phyloP scores from a whole-genome alignment of 1,284 basidiomycete genomes.

The Ustilago sp. region DNA sequence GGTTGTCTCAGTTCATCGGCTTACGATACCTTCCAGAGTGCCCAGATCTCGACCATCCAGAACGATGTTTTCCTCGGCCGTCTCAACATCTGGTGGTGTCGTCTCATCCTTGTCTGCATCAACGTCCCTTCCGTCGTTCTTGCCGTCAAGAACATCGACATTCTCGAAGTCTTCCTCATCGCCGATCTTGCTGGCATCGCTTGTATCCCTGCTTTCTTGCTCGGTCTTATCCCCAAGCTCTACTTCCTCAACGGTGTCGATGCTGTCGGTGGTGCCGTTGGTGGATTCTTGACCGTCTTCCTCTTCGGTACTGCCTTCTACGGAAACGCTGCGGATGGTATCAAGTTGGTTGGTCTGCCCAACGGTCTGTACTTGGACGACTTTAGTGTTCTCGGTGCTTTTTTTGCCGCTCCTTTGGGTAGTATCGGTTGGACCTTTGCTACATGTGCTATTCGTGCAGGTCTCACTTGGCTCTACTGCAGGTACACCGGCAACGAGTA shows the following conservation, averaged over 20 bases:
- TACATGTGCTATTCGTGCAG: conserved; percentile 51
- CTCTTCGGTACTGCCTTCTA: conserved; percentile 67
- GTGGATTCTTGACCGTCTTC: conserved; percentile 69
- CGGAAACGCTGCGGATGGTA: conserved; percentile 56
- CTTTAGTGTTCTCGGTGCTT: conserved; percentile 67
- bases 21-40: conserved; percentile 69
- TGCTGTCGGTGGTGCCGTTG: conserved; percentile 67
- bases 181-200: conserved; percentile 68
- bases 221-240: conserved; percentile 62
- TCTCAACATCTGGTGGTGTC: conserved; percentile 69
- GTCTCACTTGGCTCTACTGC: conserved; percentile 42
- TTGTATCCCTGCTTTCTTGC: conserved; percentile 63
- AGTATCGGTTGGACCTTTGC: conserved; percentile 63
- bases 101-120: conserved; percentile 60
- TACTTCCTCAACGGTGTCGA: conserved; percentile 68
- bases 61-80: conserved; percentile 68
- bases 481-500: conserved; percentile 43
- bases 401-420: conserved; percentile 67
- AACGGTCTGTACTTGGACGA: conserved; percentile 66
- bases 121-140: conserved; percentile 66
- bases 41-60: conserved; percentile 69
- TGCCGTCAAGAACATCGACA: conserved; percentile 68
- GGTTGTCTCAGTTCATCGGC: conserved; percentile 67
- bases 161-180: conserved; percentile 68
- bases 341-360: conserved; percentile 62